Evolutionary conservation across 2,329 filamentous ascomycete genomes (phyloP).

Genomic region (Pseudocercospora fuligena): DNA sequence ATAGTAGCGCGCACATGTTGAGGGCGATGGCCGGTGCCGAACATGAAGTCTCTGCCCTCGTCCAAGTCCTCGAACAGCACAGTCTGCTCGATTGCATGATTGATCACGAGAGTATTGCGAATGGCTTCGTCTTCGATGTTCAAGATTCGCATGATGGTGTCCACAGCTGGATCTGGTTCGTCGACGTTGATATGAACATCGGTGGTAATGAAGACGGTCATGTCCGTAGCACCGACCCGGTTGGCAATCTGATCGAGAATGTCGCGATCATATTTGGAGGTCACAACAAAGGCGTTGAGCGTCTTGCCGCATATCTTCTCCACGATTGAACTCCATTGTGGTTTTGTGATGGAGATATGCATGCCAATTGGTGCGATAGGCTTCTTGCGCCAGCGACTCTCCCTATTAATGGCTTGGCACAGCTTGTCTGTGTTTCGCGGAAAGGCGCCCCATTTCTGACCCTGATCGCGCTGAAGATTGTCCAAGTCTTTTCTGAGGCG

Average conservation of each 20-base stretch:
- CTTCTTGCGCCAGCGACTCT: slow-evolving; percentile 68
- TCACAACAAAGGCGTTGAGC: slow-evolving; percentile 81
- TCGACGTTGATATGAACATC: slow-evolving; percentile 63
- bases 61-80: slow-evolving; percentile 72
- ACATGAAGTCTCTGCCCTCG: slow-evolving; percentile 73
- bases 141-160: slow-evolving; percentile 80
- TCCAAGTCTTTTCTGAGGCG: slow-evolving; percentile 48
- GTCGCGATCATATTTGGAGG: slow-evolving; percentile 74
- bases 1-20: slow-evolving; percentile 76
- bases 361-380: slow-evolving; percentile 85
- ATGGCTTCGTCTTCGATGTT: slow-evolving; percentile 80
- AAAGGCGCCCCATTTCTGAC: slow-evolving; percentile 68
- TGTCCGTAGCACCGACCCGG: slow-evolving; percentile 55
- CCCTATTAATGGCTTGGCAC: slow-evolving; percentile 70
- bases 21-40: slow-evolving; percentile 56
- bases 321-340: slow-evolving; percentile 81
- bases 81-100: slow-evolving; percentile 79
- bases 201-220: slow-evolving; percentile 66
- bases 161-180: slow-evolving; percentile 73
- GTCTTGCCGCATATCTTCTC: slow-evolving; percentile 74
- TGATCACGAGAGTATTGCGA: slow-evolving; percentile 81
- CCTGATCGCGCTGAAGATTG: slow-evolving; percentile 62
- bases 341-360: slow-evolving; percentile 75
- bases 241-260: slow-evolving; percentile 63
- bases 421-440: slow-evolving; percentile 58